Evolutionary conservation across 768 basidiomycete species (phyloP).

Genomic region (Mycena metata): DNA sequence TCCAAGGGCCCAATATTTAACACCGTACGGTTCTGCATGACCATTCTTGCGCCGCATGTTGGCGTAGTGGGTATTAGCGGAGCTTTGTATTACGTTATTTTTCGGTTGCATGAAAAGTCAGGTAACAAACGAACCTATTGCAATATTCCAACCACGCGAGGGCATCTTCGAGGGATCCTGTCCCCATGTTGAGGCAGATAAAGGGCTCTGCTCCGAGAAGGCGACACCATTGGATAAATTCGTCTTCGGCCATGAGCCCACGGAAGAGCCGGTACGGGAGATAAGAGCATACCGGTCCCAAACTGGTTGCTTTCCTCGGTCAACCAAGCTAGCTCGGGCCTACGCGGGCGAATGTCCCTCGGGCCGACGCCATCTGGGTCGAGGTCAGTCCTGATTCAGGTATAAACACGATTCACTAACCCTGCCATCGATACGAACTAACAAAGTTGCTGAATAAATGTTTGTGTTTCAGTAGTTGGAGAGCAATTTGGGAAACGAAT

Average conservation of each 20-base stretch:
- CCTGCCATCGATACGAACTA: constrained; percentile 69
- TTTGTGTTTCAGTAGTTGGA: not conserved
- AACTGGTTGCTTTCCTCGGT: constrained; percentile 73
- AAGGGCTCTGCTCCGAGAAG: constrained; percentile 67
- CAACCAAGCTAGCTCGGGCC: constrained; percentile 74
- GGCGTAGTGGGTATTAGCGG: constrained; percentile 63
- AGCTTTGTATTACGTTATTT: constrained; percentile 41
- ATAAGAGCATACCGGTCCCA: constrained; percentile 58
- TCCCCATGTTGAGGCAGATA: constrained; percentile 75
- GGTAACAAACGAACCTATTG: constrained; percentile 55
- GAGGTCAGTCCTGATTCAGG: not conserved
- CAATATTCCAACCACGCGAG: constrained; percentile 75
- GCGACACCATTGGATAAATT: constrained; percentile 70
- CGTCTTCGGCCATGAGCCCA: constrained; percentile 42
- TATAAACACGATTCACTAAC: constrained; percentile 28
- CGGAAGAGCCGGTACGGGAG: not conserved
- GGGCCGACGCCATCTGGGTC: constrained; percentile 67
- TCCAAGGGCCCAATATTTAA: constrained; percentile 61
- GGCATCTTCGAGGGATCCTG: constrained; percentile 71
- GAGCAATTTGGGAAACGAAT: not conserved
- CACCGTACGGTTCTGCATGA: constrained; percentile 66
- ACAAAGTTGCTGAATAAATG: constrained; percentile 58
- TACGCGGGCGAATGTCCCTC: constrained; percentile 59
- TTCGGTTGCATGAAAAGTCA: not conserved
- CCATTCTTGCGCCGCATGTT: constrained; percentile 72